Percentiles rank a stretch among this genome's conserved stretches.
These are phyloP conservation scores for Raphanus sativus DNA, from an alignment of 345 rosid species.

Conservation along the genomic window DNA sequence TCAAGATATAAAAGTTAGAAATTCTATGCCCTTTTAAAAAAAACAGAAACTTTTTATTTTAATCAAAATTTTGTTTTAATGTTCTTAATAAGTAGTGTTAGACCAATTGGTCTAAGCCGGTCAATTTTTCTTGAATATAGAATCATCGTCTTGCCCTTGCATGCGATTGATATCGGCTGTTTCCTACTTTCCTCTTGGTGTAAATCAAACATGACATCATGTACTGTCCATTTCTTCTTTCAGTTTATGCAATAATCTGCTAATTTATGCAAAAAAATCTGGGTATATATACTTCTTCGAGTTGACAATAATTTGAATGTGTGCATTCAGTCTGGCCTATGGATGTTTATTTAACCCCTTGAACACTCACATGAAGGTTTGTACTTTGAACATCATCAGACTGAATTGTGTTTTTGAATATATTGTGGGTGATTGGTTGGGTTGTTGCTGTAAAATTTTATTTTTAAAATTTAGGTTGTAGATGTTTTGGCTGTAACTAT, in stretches of 20 bases:
- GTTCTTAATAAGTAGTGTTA: too few relatives aligned
- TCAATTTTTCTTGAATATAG: too few relatives aligned
- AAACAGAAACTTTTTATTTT: too few relatives aligned
- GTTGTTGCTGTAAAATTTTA: too few relatives aligned
- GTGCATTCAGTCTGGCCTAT: neutral
- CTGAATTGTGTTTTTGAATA: neutral
- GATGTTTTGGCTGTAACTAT: too few relatives aligned
- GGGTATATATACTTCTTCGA: neutral
- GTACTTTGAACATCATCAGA: neutral
- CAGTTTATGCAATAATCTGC: neutral
- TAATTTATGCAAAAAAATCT: neutral
- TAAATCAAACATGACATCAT: neutral
- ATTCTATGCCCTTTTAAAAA: too few relatives aligned
- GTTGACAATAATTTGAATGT: neutral
- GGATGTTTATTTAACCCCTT: neutral
- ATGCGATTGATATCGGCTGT: neutral
- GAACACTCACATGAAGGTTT: neutral
- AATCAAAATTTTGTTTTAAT: too few relatives aligned
- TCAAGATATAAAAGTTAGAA: too few relatives aligned
- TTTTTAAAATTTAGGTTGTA: too few relatives aligned
- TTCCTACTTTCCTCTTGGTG: neutral
- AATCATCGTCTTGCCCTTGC: too few relatives aligned
- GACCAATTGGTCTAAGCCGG: too few relatives aligned
- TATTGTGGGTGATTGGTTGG: too few relatives aligned
- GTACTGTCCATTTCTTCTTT: neutral